Conservation (phyloP, 2,329 filamentous ascomycete genomes). For the Botrytis deweyae region DNA sequence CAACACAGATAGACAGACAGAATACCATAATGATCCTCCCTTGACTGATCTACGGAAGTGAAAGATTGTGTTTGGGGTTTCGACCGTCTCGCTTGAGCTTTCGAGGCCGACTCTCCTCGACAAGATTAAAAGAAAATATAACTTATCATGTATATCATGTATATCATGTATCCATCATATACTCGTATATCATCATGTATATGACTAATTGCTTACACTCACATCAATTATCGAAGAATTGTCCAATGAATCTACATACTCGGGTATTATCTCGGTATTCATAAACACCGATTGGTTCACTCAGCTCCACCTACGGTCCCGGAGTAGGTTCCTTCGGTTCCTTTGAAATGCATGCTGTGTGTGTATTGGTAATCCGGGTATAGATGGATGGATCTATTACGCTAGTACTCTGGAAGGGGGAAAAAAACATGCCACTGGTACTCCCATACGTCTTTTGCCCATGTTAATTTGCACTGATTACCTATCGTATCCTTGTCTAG, state of each 20-base stretch:
- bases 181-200: background rate
- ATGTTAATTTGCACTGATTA: background rate
- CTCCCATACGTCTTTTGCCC: background rate
- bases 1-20: background rate
- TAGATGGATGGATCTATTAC: background rate
- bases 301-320: background rate
- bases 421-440: background rate
- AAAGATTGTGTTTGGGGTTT: background rate
- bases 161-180: no score
- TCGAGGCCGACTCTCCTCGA: background rate
- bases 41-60: background rate
- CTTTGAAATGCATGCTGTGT: background rate
- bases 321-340: background rate
- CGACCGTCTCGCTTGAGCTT: no score
- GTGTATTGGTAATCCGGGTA: background rate
- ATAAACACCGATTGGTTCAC: slow-evolving; percentile 1
- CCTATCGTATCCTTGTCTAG: background rate
- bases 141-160: background rate
- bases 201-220: background rate
- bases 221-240: background rate
- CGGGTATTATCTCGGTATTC: background rate
- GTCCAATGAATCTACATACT: background rate
- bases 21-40: background rate
- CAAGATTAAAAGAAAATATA: background rate
- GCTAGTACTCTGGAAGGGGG: background rate